phyloP scores from a whole-genome alignment of 192 early-diverging fungal genomes.

The Coemansia sp. region DNA sequence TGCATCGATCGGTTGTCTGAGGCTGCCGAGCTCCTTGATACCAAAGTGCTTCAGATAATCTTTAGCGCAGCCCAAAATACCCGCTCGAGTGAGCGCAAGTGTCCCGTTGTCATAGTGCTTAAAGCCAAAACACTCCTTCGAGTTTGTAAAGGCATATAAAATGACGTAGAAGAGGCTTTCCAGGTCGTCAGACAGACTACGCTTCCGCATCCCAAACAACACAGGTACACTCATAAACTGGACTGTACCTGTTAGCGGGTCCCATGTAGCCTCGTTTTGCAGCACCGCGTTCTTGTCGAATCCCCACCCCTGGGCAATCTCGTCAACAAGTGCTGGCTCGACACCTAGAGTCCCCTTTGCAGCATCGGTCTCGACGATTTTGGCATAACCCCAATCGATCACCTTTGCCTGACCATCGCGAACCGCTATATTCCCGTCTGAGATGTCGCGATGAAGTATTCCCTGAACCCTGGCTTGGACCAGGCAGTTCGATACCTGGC shows the following conservation, averaged over 20 bases:
- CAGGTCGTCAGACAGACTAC: background rate
- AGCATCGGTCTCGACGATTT: background rate
- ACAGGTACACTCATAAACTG: background rate
- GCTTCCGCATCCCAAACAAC: background rate
- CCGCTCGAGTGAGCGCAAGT: constrained; percentile 1
- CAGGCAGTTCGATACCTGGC: background rate
- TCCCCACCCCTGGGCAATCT: background rate
- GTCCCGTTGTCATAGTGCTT: background rate
- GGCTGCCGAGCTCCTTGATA: background rate
- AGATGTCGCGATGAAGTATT: constrained; percentile 11
- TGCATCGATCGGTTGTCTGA: background rate
- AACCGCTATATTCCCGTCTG: constrained; percentile 15
- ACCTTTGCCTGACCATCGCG: background rate
- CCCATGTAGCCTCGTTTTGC: background rate
- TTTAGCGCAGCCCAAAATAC: background rate
- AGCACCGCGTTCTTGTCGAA: background rate
- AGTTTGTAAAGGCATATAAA: background rate
- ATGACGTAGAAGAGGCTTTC: background rate
- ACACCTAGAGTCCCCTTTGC: background rate
- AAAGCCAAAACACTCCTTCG: background rate
- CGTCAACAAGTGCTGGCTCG: background rate
- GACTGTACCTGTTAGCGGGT: background rate
- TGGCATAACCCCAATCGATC: constrained; percentile 23
- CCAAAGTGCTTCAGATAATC: background rate
- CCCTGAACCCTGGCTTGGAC: background rate